Percentiles rank a stretch among this genome's conserved stretches.
Conservation (phyloP, 169 alveolate genomes). For the Plasmodium yoelii region DNA sequence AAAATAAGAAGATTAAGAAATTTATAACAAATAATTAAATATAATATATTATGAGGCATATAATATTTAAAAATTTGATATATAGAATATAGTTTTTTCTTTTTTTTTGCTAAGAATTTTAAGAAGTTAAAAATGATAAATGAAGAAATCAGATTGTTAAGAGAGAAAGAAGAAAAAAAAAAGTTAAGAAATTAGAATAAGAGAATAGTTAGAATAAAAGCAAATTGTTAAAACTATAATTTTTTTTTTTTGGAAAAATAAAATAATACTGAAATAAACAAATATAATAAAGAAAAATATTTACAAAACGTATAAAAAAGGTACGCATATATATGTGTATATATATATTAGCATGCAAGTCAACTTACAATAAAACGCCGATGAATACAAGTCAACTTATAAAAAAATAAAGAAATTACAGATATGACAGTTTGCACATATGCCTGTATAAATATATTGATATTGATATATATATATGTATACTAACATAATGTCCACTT, state of each 20-base stretch:
- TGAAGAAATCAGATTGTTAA: slow-evolving; percentile 16
- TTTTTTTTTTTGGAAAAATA: not conserved
- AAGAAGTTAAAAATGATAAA: slow-evolving; percentile 9
- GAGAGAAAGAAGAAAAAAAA: not conserved
- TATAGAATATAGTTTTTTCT: too few relatives aligned
- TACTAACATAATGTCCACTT: slow-evolving; percentile 16
- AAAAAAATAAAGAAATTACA: slow-evolving; percentile 1
- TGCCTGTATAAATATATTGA: not conserved
- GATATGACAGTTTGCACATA: slow-evolving; percentile 4
- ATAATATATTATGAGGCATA: too few relatives aligned
- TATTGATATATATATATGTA: slow-evolving; percentile 6
- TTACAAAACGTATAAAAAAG: not conserved
- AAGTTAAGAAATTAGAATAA: slow-evolving; percentile 14
- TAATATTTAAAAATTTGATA: too few relatives aligned
- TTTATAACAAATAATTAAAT: too few relatives aligned
- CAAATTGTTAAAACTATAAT: slow-evolving; percentile 7
- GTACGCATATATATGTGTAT: slow-evolving; percentile 17
- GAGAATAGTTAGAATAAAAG: slow-evolving; percentile 12
- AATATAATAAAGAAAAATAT: not conserved
- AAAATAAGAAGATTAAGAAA: too few relatives aligned
- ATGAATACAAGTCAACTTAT: not conserved
- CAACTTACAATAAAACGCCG: too few relatives aligned
- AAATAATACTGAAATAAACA: slow-evolving; percentile 7
- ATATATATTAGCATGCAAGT: slow-evolving; percentile 9
- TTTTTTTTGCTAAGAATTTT: not conserved